Evolutionary conservation across 345 rosid genomes (phyloP), one percentile per base, ranked within the genome.

Genomic region (Clausena lansium): DNA sequence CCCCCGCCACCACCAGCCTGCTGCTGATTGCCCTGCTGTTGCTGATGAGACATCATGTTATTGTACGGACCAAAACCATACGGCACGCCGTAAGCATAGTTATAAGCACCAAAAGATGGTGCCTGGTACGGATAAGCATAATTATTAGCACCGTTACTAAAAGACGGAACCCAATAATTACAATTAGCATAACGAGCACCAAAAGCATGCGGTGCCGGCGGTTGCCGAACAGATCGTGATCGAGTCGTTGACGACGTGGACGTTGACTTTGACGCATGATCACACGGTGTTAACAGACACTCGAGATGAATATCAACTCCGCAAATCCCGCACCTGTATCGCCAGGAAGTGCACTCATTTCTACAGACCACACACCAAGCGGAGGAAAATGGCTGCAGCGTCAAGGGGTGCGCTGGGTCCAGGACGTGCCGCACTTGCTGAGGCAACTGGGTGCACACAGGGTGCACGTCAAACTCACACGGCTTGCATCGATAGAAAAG

Each of bases 391-490:
- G 19, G 77, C 25, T 77, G 77, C 74, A 87, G 67, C 63, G 74
- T 81, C 78, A 84, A 76, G 10, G 60, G 77, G 76, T 79, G 88
- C n/a, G 55, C 47, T 33, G 79, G 83, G 70, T 80, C 87, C 72
- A 84, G 81, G 68, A 68, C 79, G 60, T 82, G 85, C 38, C 59
- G 70, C 36, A 84, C 66, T 27, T 71, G 35, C 64, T 25, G 75
- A 15, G 89, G 86, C 45, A 84, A 50, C 66, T 83, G 70, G 13
- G 87, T 81, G 80, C 89, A 84, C 2, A 70, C 22, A 0, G 87
- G 86, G 71, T 89, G 88, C 14, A 80, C 79, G 47, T 89, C 81
- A 28, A 87, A 84, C 33, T 79, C 83, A 33, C 88, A 87, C 9
- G 61, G n/a, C 78, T 66, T 57, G 81, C 87, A 86, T 62, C 82